Evolutionary conservation across 306 rosid genomes (phyloP).

Genomic region (Aeschynomene evenia): DNA sequence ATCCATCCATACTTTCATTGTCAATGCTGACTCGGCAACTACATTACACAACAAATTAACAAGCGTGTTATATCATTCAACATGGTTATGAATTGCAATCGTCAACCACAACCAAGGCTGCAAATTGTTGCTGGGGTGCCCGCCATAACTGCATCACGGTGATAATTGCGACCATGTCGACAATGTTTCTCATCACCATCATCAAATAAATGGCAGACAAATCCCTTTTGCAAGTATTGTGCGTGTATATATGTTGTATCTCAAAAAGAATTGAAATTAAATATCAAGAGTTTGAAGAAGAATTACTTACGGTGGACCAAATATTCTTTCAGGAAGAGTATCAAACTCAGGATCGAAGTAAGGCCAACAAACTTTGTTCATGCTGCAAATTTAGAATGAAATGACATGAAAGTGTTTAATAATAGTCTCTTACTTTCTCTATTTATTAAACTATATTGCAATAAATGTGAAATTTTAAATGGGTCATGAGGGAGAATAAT

Average conservation of each 20-base stretch:
- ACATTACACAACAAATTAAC: constrained; percentile 1
- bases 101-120: no score
- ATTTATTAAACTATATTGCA: background rate
- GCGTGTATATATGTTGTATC: no score
- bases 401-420: background rate
- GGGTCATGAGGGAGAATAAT: background rate
- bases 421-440: background rate
- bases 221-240: no score
- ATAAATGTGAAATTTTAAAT: background rate
- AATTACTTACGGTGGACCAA: constrained; percentile 66
- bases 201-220: background rate
- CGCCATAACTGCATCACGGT: no score
- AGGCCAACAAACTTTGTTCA: constrained; percentile 64
- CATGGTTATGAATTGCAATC: no score
- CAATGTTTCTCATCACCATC: no score
- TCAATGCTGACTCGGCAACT: constrained; percentile 68
- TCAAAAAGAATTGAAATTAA: background rate
- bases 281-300: background rate
- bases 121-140: no score
- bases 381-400: constrained; percentile 39
- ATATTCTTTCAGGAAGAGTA: constrained; percentile 54
- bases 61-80: background rate
- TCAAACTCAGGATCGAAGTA: constrained; percentile 82
- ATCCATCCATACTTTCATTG: constrained; percentile 64
- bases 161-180: no score